Base-by-base conservation (phyloP, 2,329 filamentous ascomycete genomes). In the Ascochyta fabae region DNA sequence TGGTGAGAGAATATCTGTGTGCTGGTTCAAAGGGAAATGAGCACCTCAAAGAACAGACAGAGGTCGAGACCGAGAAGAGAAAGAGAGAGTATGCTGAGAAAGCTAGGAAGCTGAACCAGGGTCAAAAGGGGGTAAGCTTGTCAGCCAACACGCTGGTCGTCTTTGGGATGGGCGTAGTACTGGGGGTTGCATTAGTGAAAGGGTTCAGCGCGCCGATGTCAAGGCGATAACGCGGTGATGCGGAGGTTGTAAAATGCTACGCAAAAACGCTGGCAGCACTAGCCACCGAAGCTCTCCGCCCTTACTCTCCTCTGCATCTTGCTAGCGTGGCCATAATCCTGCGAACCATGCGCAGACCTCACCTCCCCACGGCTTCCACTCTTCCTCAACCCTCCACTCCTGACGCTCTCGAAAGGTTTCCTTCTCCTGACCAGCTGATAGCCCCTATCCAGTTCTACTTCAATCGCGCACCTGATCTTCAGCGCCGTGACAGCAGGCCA, bases 401-500 rank as follows among this genome's bases (percentile, higher is more conserved):
- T 22, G 41, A 50, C 53, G 52, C 44, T 77, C 55, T 77, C 75
- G 51, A 75, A 71, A 16, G 75, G 77, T 61, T 78, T 79, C 43
- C 75, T 49, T 44, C 88, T 84, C 57, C 91, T 81, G 0, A 94
- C 89, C 53, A 89, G 80, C 74, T 96, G 90, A 74, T 96, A 97
- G 0, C 91, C 90, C 42, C 88, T 81, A 73, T 97, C 93, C 10
- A 98, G 80, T 71, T 96, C 92, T 51, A 92, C 88, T 75, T 98
- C 94, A 7, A 98, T 84, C 4, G 88, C 89, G 74, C 91, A 95
- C 6, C 94, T 81, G 6, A 96, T 88, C 65, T 89, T 88, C 58
- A 98, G 77, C 13, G 92, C 91, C 29, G 88, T 88, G 3, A 96
- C 86, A 2, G 92, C 91, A 0, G 93, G 94, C 93, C 94, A 98